Percentiles rank a stretch among this genome's conserved stretches.
Conservation (phyloP, 306 rosid genomes). For the Inga leiocalycina region DNA sequence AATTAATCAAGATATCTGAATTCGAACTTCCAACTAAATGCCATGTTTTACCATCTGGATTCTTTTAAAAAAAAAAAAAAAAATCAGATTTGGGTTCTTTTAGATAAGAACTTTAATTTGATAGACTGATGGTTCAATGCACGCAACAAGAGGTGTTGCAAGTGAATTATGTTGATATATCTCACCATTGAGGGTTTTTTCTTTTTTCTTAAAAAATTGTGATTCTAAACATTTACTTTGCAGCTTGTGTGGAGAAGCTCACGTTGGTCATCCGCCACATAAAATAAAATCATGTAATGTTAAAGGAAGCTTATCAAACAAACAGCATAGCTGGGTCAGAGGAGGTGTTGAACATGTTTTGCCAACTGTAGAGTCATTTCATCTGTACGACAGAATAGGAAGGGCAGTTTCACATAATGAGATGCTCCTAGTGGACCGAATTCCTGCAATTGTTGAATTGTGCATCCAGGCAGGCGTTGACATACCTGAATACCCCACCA, state of each 20-base stretch:
- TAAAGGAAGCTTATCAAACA: constrained; percentile 59
- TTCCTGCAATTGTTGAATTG: constrained; percentile 72
- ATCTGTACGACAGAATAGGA: constrained; percentile 67
- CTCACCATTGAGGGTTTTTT: background rate
- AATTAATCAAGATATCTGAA: background rate
- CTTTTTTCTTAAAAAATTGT: background rate
- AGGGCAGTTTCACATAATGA: constrained; percentile 77
- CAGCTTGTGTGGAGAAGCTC: constrained; percentile 72
- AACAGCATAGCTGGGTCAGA: constrained; percentile 67
- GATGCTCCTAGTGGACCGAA: constrained; percentile 63
- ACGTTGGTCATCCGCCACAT: constrained; percentile 72
- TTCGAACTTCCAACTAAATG: constrained; percentile 5
- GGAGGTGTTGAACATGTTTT: constrained; percentile 59
- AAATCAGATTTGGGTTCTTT: constrained; percentile 5
- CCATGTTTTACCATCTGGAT: constrained; percentile 7
- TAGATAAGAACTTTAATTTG: background rate
- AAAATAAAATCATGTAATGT: constrained; percentile 70
- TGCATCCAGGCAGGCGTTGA: constrained; percentile 76
- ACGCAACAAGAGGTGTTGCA: constrained; percentile 11
- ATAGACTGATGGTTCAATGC: constrained; percentile 10
- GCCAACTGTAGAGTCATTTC: constrained; percentile 67
- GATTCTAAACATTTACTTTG: constrained; percentile 23
- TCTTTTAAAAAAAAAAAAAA: background rate
- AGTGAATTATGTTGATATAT: constrained; percentile 11
- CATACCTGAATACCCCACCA: constrained; percentile 62